Base-by-base conservation (phyloP, 352 stramenopile genomes). In the Globisporangium alternatum region DNA sequence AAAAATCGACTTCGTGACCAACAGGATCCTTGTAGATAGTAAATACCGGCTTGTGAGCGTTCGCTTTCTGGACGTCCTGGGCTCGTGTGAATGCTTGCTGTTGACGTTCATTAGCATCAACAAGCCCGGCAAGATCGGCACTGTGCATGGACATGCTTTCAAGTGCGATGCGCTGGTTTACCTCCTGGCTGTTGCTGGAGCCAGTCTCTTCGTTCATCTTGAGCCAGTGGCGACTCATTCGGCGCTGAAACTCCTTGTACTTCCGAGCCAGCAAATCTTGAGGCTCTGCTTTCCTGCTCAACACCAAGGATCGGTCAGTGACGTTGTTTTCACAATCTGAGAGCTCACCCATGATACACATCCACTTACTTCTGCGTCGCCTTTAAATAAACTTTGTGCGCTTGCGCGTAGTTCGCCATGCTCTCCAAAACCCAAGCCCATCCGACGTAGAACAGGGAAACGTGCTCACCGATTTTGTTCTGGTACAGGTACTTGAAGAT, bases 401-500 rank as follows among this genome's bases (percentile, higher is more conserved):
- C 87, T 71, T 94, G 80, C 12, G 86, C 77, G 56, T 93, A 93
- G 70, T 90, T 93, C 15, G 70, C 83, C 65, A 86, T 77, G 49
- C 78, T 93, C 69, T 96, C 87, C 5, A 91, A 66, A 22, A 94
- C 83, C 67, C 88, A 89, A 19, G 87, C 85, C 87, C 87, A 96
- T 49, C 83, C 87, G 10, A 94, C 87, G 71, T 94, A 96, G 63
- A 94, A 96, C 33, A 96, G 59, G 1, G 87, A 84, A 3, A 94
- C 74, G 12, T 77, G 73, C 65, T 93, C 83, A 17, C 87, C 87
- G 39, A 96, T 94, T 59, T 91, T 92, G 74, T 92, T 92, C 60
- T 88, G 78, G 68, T 94, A 93, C 48, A 96, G 65, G 60, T 90
- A 96, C 65, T 91, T 93, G 71, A 96, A 96, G 64, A 96, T 92